Percentiles rank a stretch among this genome's conserved stretches.
These are phyloP conservation scores for Globomyces pollinis-pini DNA, from an alignment of 192 early-diverging fungal species.

Conservation along the genomic window DNA sequence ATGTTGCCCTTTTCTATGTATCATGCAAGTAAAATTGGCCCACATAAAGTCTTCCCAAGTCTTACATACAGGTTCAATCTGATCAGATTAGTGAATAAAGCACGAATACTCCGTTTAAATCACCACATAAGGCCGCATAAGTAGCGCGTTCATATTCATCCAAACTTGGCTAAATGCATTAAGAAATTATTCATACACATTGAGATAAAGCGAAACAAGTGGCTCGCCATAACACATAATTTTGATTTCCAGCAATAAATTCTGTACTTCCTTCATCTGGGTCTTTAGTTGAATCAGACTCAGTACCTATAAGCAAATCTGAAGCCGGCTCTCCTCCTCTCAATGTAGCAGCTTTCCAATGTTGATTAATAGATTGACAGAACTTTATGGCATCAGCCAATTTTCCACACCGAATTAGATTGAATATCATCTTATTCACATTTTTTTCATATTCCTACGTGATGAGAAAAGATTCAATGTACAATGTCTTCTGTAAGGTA, in stretches of 20 bases:
- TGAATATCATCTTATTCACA: conserved; percentile 22
- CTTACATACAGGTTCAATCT: conserved; percentile 66
- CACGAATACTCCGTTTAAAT: conserved; percentile 23
- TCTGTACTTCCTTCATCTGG: conserved; percentile 37
- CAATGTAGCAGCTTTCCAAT: conserved; percentile 75
- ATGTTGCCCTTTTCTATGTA: conserved; percentile 54
- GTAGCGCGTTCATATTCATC: conserved; percentile 70
- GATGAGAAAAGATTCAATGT: too few species aligned
- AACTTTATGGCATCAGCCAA: conserved; percentile 58
- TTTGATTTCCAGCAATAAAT: conserved; percentile 45
- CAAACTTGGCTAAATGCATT: conserved; percentile 23
- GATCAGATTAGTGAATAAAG: too few species aligned
- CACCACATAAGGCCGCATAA: conserved; percentile 68
- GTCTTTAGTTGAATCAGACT: conserved; percentile 13
- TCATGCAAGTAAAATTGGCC: conserved; percentile 66
- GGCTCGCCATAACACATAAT: conserved; percentile 60
- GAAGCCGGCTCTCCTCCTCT: conserved; percentile 52
- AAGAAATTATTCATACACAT: conserved; percentile 23
- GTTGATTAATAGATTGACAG: conserved; percentile 63
- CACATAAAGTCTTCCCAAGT: conserved; percentile 86
- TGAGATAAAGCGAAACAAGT: conserved; percentile 50
- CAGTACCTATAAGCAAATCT: conserved; percentile 39
- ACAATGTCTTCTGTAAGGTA: conserved; percentile 27
- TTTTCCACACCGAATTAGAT: conserved; percentile 54
- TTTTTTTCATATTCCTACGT: conserved; percentile 18